phyloP scores from a whole-genome alignment of 106 monocot genomes.

The Triglochin maritima region DNA sequence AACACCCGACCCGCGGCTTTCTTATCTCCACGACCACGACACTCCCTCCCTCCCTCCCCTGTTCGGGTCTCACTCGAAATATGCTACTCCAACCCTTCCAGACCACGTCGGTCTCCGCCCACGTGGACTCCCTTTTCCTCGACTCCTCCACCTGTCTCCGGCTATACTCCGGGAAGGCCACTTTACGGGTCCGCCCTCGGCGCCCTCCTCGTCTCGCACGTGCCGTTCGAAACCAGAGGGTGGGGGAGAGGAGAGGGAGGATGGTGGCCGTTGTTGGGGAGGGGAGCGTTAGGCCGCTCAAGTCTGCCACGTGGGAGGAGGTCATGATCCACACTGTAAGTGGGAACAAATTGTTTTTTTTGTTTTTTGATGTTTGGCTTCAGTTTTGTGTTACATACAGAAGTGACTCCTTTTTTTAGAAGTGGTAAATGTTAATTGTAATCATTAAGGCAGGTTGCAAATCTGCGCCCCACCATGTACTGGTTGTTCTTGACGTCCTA shows the following conservation, averaged over 20 bases:
- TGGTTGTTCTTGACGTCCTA: no score
- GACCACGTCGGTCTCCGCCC: neutral
- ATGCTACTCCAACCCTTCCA: neutral
- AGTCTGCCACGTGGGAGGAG: conserved; percentile 52
- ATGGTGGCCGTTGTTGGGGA: conserved; percentile 61
- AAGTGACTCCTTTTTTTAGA: neutral
- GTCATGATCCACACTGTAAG: conserved; percentile 83
- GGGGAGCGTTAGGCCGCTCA: conserved; percentile 58
- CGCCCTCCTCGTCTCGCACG: neutral
- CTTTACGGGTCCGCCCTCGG: neutral
- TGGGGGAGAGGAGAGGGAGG: neutral
- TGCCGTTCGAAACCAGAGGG: neutral
- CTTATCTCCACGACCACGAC: no score
- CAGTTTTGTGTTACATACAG: neutral
- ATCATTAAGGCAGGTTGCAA: no score
- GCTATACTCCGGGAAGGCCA: no score
- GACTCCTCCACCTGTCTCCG: no score
- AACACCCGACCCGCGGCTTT: no score
- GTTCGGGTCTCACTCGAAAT: no score
- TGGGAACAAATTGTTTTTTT: neutral
- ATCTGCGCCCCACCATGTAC: no score
- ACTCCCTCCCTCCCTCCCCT: no score
- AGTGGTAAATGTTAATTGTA: neutral
- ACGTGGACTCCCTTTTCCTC: neutral
- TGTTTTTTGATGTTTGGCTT: neutral